Evolutionary conservation across 2,329 filamentous ascomycete genomes (phyloP), one percentile per base, ranked within the genome.

Genomic region (Colletotrichum sp.): DNA sequence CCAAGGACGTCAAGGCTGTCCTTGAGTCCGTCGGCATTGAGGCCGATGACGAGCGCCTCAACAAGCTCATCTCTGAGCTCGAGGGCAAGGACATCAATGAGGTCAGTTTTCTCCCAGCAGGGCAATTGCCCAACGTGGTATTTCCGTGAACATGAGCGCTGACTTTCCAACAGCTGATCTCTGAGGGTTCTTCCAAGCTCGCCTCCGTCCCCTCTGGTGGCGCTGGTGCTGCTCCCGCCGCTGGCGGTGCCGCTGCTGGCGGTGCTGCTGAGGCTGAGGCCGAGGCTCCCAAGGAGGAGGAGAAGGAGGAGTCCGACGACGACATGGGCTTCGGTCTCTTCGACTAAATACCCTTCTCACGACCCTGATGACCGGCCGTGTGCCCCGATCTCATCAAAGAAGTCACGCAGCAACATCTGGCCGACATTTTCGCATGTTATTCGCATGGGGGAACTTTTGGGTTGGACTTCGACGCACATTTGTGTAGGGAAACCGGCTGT

Each of bases 121-220:
- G 29, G 33, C 5, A 34, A 4, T 18, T 34, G 43, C 2, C 13
- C 13, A 6, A 15, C 6, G 16, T 27, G 12, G 6, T 18, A 2
- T 7, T 51, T 8, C 24, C 4, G 38, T 31, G 15, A 12, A 15
- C 4, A 11, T 16, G 2, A 12, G 54, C 13, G 63, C 75, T 76
- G 51, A 77, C 69, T 5, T 15, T 5, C 7, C 5, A 77, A 76
- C 81, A 98, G 97, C 90, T 99, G 87, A 98, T 99, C 86, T 82
- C 94, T 82, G 92, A 96, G 88, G 97, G 97, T 84, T 92, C 94
- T 79, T 83, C 89, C 87, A 99, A 99, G 93, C 95, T 99, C 83
- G 97, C 97, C 82, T 98, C 96, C 87, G 96, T 99, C 84, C 96
- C 97, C 87, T 95, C 94, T 83, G 97, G 96, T 83, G 96, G 96